Evolutionary conservation across 352 stramenopile genomes (phyloP), one percentile per base, ranked within the genome.

Genomic region (Globisporangium nagaii): DNA sequence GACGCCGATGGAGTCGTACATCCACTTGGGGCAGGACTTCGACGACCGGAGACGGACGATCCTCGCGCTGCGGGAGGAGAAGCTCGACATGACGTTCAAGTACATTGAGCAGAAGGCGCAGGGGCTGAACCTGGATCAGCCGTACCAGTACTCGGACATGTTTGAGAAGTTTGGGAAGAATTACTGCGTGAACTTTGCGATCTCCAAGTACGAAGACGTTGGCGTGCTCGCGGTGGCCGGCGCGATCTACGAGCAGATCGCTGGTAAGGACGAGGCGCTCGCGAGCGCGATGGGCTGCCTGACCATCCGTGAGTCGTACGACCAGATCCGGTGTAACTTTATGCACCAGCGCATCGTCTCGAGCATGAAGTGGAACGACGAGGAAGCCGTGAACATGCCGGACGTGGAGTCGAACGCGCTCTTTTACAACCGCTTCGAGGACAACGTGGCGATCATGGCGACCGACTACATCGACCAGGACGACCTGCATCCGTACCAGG

Each of bases 91-190:
- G 73, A 86, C 80, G 37, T 78, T 79, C 68, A 85, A 85, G 51
- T 91, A 84, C 56, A 88, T 91, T 59, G 80, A 88, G 57, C 66
- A 85, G 31, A 87, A 91, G 50, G 53, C 77, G 5, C 65, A 70
- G 22, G 74, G 74, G 1, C 64, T 91, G 31, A 70, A 86, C 40
- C 8, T 70, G 12, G 63, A 78, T 31, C 63, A 86, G 60, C 77
- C 75, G 30, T 86, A 88, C 68, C 70, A 81, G 54, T 87, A 83
- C 60, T 79, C 74, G 27, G 80, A 91, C 59, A 79, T 78, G 67
- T 91, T 91, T 60, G 80, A 91, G 58, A 79, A 82, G 49, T 91
- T 88, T 34, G 80, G 80, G 56, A 91, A 91, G 60, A 75, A 78
- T 56, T 91, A 91, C 62, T 88, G 65, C 45, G 74, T 88, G 11